These are phyloP conservation scores for Russula dissimulans DNA, from an alignment of 768 basidiomycete species.

Conservation along the genomic window DNA sequence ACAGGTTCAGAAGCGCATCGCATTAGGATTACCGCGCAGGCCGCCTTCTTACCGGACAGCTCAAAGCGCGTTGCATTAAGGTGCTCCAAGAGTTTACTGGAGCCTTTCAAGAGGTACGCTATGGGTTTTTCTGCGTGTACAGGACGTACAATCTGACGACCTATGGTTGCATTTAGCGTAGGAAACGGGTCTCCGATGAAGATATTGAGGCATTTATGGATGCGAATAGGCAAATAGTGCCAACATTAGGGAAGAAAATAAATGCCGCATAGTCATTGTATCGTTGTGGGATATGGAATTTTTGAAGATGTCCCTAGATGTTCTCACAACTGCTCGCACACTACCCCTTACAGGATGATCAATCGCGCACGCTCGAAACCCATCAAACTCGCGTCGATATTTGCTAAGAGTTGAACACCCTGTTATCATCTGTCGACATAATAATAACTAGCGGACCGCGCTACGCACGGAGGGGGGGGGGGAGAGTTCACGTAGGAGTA, in stretches of 20 bases:
- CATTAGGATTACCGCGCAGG: conserved; percentile 89
- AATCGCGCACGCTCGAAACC: too few species aligned
- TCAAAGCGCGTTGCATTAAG: conserved; percentile 84
- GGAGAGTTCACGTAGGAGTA: too few species aligned
- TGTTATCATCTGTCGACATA: too few species aligned
- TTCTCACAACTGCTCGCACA: background rate
- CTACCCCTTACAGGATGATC: too few species aligned
- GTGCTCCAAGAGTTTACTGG: conserved; percentile 74
- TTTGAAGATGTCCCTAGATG: background rate
- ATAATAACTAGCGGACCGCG: too few species aligned
- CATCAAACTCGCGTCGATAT: too few species aligned
- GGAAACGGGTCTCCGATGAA: conserved; percentile 72
- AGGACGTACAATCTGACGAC: conserved; percentile 4
- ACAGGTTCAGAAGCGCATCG: background rate
- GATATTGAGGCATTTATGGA: conserved; percentile 76
- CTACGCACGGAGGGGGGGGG: too few species aligned
- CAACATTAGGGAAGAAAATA: conserved; percentile 35
- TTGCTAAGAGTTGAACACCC: too few species aligned
- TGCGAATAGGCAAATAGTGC: conserved; percentile 61
- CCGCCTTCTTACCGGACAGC: conserved; percentile 74
- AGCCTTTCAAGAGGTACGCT: conserved; percentile 70
- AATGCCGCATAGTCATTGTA: background rate
- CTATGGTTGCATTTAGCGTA: conserved; percentile 42
- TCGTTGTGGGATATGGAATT: background rate
- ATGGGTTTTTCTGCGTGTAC: background rate